Percentiles rank a stretch among this genome's conserved stretches.
These are phyloP conservation scores for Colletotrichum sidae DNA, from an alignment of 2,329 filamentous ascomycete species.

Conservation along the genomic window DNA sequence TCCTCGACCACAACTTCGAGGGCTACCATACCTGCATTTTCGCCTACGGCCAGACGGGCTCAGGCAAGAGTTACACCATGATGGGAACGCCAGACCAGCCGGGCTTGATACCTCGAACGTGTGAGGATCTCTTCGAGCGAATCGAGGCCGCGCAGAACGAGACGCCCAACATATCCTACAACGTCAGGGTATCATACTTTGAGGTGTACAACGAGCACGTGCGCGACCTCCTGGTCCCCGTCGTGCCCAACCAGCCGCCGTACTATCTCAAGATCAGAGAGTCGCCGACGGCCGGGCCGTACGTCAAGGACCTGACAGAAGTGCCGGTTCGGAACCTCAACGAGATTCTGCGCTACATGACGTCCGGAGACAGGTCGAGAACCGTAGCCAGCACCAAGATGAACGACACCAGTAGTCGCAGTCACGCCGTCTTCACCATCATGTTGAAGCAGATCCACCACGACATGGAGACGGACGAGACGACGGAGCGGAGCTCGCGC, in stretches of 20 bases:
- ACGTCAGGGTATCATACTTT: slow-evolving; percentile 97
- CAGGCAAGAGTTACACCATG: slow-evolving; percentile 98
- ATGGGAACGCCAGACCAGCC: slow-evolving; percentile 91
- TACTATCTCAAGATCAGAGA: slow-evolving; percentile 98
- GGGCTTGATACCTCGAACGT: slow-evolving; percentile 93
- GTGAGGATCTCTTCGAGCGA: slow-evolving; percentile 93
- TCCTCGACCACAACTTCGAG: slow-evolving; percentile 98
- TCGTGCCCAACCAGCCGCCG: slow-evolving; percentile 75
- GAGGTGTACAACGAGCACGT: slow-evolving; percentile 99
- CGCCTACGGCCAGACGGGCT: slow-evolving; percentile 97
- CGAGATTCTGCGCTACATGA: slow-evolving; percentile 93
- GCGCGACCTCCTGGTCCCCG: slow-evolving; percentile 87
- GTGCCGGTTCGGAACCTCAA: slow-evolving; percentile 87
- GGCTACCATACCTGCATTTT: slow-evolving; percentile 99
- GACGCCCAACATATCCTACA: slow-evolving; percentile 93
- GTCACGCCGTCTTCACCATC: slow-evolving; percentile 97
- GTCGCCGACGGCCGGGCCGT: slow-evolving; percentile 93
- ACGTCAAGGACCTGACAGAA: slow-evolving; percentile 96
- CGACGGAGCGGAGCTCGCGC: slow-evolving; percentile 91
- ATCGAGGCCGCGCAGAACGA: slow-evolving; percentile 83
- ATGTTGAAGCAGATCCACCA: slow-evolving; percentile 98
- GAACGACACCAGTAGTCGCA: slow-evolving; percentile 98
- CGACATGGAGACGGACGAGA: slow-evolving; percentile 96
- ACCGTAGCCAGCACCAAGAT: slow-evolving; percentile 97
- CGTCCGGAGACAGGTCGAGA: slow-evolving; percentile 85